Conservation (phyloP, 768 basidiomycete species). For the Floccularia luteovirens region DNA sequence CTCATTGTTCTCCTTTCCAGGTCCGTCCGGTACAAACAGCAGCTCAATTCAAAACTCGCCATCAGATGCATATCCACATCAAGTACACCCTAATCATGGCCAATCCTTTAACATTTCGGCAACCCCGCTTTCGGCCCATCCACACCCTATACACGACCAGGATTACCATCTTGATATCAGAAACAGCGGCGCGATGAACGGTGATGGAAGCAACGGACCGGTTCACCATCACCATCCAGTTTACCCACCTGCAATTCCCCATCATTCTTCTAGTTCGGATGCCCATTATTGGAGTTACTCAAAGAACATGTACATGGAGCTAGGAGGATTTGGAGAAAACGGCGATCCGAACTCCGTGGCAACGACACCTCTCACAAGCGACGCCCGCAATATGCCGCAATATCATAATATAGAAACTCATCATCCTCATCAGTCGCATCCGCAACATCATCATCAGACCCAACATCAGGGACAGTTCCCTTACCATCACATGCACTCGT, state of each 20-base stretch:
- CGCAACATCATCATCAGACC: conserved; percentile 12
- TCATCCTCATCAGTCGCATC: conserved; percentile 8
- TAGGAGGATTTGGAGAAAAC: conserved; percentile 58
- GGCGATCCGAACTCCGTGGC: conserved; percentile 18
- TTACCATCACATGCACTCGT: conserved; percentile 21
- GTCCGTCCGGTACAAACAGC: conserved; percentile 14
- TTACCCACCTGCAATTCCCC: conserved; percentile 28
- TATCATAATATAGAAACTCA: conserved; percentile 20
- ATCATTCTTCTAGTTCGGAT: conserved; percentile 51
- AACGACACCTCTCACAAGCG: too few relatives aligned
- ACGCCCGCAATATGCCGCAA: conserved; percentile 13
- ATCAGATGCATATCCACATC: conserved; percentile 27
- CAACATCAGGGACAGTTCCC: conserved; percentile 19
- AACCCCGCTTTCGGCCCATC: conserved; percentile 26
- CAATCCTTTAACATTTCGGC: conserved; percentile 34
- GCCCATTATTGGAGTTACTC: conserved; percentile 66
- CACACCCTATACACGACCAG: conserved; percentile 12
- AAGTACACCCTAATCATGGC: conserved; percentile 22
- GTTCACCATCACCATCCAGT: conserved; percentile 20
- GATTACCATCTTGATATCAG: conserved; percentile 7
- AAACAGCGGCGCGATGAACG: conserved; percentile 3
- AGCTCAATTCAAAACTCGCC: conserved; percentile 18
- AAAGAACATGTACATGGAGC: conserved; percentile 68
- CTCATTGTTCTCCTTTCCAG: conserved; percentile 12
- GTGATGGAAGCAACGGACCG: conserved; percentile 1